Conservation (phyloP, 2,329 filamentous ascomycete species). For the Raffaelea arxii region DNA sequence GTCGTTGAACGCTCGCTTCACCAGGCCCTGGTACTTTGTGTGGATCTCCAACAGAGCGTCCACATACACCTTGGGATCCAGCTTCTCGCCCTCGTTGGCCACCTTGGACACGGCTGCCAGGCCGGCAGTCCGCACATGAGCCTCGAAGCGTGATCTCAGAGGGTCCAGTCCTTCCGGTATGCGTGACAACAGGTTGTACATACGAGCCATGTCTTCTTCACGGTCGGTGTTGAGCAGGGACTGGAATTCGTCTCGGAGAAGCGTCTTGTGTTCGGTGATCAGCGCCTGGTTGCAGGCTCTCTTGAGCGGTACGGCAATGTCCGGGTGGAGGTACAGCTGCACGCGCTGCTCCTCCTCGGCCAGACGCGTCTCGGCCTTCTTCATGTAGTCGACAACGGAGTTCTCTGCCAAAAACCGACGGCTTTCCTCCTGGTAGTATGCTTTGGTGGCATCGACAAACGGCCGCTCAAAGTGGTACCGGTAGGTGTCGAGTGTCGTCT, state of each 20-base stretch:
- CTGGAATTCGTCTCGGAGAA: conserved; percentile 95
- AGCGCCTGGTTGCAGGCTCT: conserved; percentile 81
- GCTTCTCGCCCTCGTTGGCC: conserved; percentile 72
- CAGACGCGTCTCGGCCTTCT: conserved; percentile 86
- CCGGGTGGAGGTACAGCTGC: conserved; percentile 78
- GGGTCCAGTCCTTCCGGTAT: conserved; percentile 90
- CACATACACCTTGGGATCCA: conserved; percentile 95
- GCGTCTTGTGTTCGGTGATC: conserved; percentile 74
- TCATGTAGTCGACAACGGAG: conserved; percentile 98
- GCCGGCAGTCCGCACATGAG: conserved; percentile 84
- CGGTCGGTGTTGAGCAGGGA: conserved; percentile 86
- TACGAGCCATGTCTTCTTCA: conserved; percentile 88
- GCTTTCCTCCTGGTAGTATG: conserved; percentile 87
- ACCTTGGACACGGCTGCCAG: conserved; percentile 85
- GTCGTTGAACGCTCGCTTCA: conserved; percentile 85
- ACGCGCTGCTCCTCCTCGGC: conserved; percentile 93
- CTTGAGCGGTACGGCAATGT: conserved; percentile 78
- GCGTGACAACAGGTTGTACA: conserved; percentile 85
- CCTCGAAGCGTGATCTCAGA: conserved; percentile 77
- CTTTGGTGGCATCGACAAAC: conserved; percentile 74
- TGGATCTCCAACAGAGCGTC: conserved; percentile 92
- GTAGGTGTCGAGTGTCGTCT: conserved; percentile 93
- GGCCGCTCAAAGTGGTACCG: conserved; percentile 85
- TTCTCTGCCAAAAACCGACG: conserved; percentile 93
- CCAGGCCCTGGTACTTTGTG: conserved; percentile 81